phyloP scores from a whole-genome alignment of 768 basidiomycete species.

The Trametes villosa region DNA sequence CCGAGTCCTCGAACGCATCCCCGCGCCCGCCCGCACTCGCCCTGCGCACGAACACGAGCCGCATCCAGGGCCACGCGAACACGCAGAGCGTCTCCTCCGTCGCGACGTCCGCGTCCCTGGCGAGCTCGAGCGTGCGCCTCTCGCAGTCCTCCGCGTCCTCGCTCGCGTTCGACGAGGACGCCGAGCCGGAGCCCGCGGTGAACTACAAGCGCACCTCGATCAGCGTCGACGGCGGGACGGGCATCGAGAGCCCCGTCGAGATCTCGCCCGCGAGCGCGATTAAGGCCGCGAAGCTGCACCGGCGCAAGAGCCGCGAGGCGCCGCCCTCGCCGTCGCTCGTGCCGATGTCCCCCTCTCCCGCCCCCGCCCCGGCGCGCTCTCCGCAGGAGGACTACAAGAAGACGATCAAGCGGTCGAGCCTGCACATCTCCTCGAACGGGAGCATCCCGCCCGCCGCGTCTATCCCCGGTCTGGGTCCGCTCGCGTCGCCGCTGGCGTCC shows the following conservation, averaged over 20 bases:
- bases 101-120: slow-evolving; percentile 32
- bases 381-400: slow-evolving; percentile 13
- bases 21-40: slow-evolving; percentile 12
- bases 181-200: slow-evolving; percentile 52
- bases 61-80: slow-evolving; percentile 25
- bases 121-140: slow-evolving; percentile 40
- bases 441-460: slow-evolving; percentile 41
- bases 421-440: slow-evolving; percentile 16
- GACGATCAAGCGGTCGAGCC: slow-evolving; percentile 23
- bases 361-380: slow-evolving; percentile 33
- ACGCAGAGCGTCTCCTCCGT: slow-evolving; percentile 39
- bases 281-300: slow-evolving; percentile 29
- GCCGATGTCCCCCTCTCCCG: slow-evolving; percentile 7
- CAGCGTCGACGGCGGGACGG: slow-evolving; percentile 17
- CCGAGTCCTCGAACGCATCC: slow-evolving; percentile 18
- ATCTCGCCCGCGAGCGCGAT: slow-evolving; percentile 25
- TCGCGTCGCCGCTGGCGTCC: slow-evolving; percentile 35
- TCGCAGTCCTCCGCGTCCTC: slow-evolving; percentile 55
- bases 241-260: slow-evolving; percentile 26
- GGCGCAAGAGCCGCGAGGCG: slow-evolving; percentile 36
- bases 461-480: slow-evolving; percentile 45
- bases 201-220: slow-evolving; percentile 14
- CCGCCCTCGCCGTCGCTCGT: slow-evolving; percentile 9
- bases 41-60: slow-evolving; percentile 16
- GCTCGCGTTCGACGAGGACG: slow-evolving; percentile 39